Evolutionary conservation across 176 grass and related monocot genomes (phyloP), one percentile per base, ranked within the genome.

Genomic region (Carex littledalei): DNA sequence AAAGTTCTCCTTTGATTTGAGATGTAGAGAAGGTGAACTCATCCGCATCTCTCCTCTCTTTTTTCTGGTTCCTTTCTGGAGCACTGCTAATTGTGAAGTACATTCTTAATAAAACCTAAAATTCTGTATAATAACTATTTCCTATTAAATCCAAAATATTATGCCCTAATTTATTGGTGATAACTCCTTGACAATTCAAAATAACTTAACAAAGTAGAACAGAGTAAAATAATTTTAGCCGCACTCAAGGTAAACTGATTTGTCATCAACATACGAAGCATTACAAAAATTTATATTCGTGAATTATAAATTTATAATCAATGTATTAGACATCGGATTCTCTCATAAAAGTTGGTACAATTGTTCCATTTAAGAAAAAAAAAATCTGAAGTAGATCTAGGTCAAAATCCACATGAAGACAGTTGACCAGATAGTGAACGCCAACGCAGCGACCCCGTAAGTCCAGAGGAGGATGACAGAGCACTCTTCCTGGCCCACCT

Each of bases 381-480:
- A 22, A 24, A 8, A 63, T 11, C 0, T 3, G 20, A 63, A 21
- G 60, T 24, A 63, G 20, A 77, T 77, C 49, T 76, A 77, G 39
- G 72, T 77, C 49, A 77, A 52, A 49, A 77, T 77, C 72, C 72
- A 77, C 72, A 77, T 77, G 72, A 77, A 77, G 43, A 77, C 39
- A 50, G 72, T 77, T 59, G 78, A 87, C 85, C 85, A 87, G 20
- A 82, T 11, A 4, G 85, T 87, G 6, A 87, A 80, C 7, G 78
- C 63, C 14, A 73, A 26, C 6, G 63, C 85, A 3, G 85, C 85
- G 3, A 73, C 50, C 8, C 74, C 10, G n/a, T 87, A 82, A 29
- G 85, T 68, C 85, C 85, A 87, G 0, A 87, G 63, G 77, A 87
- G 80, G 75, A 87, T 63, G 20, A 87, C 63, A 61, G 85, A 87